Evolutionary conservation across 495 filamentous ascomycete species (phyloP), one percentile per base, ranked within the genome.

Genomic region (Neurospora hispaniola): DNA sequence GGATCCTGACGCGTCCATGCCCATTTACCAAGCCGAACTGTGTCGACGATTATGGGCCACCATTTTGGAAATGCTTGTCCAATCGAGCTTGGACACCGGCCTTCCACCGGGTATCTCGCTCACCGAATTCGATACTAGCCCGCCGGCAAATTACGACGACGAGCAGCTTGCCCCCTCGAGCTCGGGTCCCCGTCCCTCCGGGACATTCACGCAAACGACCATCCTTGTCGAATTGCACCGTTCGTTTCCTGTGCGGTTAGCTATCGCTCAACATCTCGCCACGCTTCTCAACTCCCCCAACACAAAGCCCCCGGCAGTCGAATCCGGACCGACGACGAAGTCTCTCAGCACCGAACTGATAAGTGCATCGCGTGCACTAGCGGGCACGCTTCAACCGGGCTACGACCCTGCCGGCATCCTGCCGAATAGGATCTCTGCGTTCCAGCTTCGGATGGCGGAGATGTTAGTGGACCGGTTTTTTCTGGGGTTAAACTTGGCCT

Each of bases 31-130:
- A 16, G 85, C 87, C 68, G 91, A 93, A 79, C 87, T 91, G 83
- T 85, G 90, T n/a, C 81, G 90, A 62, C 84, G 91, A 27, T 81
- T 93, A 14, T 92, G 90, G 90, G 86, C 85, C n/a, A 89, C 88
- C 1, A 87, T 91, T 18, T 72, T 91, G 42, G 90, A 91, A 78
- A 80, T 91, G 8, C 82, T 85, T 35, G 75, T 90, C n/a, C 87
- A 90, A 71, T 84, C 89, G 6, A 85, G 88, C 62, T 72, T 91
- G 38, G 87, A 89, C 68, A 83, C 87, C 2, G 90, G 89, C 1
- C 88, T 88, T 74, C 85, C 88, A 1, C 87, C 89, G 12, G 81
- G 88, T 12, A 70, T 91, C 11, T 82, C 87, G 5, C 73, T 80
- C 5, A 79, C 82, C 1, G 89, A 91, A 75, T 91, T 86, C 72